Evolutionary conservation across 192 early-diverging fungal genomes (phyloP), one percentile per base, ranked within the genome.

Genomic region (Umbelopsis ramanniana): DNA sequence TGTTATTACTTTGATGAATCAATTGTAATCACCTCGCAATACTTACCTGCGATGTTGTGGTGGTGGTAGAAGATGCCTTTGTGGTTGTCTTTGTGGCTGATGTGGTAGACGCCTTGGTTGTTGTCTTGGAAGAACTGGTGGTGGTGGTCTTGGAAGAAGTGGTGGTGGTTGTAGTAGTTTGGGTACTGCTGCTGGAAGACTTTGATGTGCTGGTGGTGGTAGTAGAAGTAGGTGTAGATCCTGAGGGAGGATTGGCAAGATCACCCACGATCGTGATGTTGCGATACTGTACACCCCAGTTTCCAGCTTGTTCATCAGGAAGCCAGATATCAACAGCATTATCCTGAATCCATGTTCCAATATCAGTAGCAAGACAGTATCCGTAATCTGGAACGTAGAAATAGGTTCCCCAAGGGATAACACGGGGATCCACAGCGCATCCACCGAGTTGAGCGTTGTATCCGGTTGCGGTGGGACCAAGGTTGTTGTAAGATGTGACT

Each of bases 301-400:
- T 63, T 5, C 57, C 57, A 37, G 57, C 57, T 37, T 63, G 57
- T 12, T 63, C 57, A 35, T 37, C 57, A 3, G 57, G 57, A 3
- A 63, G 29, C 57, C 57, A 63, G 14, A 63, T 37, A 37, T 63
- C 57, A 19, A 63, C 57, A 3, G 57, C 57, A 63, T 63, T 35
- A 17, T 63, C 57, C n/a, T 63, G 57, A 37, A 63, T 63, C 57
- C 57, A 63, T 3, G 57, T 63, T 37, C 57, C 57, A 14, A 63
- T 63, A 37, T 63, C 57, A 19, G 35, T 63, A 12, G 57, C 57
- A 22, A 63, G 26, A 14, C 57, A 63, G 33, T 63, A 63, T 11
- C 57, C 57, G 35, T 63, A 63, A 14, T 63, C 57, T 17, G 57
- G 57, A 14, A 63, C 57, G n/a, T 63, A 63, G 5, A 63, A 63